Evolutionary conservation across 371 early-diverging fungal genomes (phyloP), one percentile per base, ranked within the genome.

Genomic region (Mucor velutinosus): DNA sequence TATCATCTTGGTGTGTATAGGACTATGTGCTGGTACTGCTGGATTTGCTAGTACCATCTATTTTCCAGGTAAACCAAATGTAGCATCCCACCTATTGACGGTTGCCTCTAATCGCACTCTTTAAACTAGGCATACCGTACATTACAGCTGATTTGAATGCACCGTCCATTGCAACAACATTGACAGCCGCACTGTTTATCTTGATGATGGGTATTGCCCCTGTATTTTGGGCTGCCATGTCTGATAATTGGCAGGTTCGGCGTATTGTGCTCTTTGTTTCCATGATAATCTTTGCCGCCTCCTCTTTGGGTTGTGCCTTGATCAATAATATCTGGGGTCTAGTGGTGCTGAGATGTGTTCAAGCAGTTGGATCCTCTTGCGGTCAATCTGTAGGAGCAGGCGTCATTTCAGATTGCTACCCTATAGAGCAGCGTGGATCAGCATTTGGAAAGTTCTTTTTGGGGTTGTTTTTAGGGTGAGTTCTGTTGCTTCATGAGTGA

Each of bases 331-430:
- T 92, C 21, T 75, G 84, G 55, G 72, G 81, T 17, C 78, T 94
- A 7, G 82, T 91, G 33, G 79, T 81, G 0, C 80, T 92, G 35
- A 89, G 94, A 6, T 76, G 87, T 19, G 64, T 94, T 37, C 94
- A 94, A 73, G 75, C 91, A n/a, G 67, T 84, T 29, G 93, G 93
- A 7, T 77, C 90, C 11, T 88, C 90, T 8, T 87, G 88, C 21
- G 87, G 85, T 21, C 80, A 85, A 61, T 79, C 87, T 21, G 79
- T 92, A 10, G 92, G 93, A 7, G 89, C 90, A 8, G 93, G 77
- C 58, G 47, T 47, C 11, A 47, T 47, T 21, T 47, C 47, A 1
- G 47, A 47, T 47, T 47, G 47, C 29, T 78, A 75, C 43, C 69
- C 71, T 11, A 64, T 75, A 23, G 70, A 73, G 51, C 27, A 69